Evolutionary conservation across 2,329 filamentous ascomycete genomes (phyloP), one percentile per base, ranked within the genome.

Genomic region (Apiospora malaysiana): DNA sequence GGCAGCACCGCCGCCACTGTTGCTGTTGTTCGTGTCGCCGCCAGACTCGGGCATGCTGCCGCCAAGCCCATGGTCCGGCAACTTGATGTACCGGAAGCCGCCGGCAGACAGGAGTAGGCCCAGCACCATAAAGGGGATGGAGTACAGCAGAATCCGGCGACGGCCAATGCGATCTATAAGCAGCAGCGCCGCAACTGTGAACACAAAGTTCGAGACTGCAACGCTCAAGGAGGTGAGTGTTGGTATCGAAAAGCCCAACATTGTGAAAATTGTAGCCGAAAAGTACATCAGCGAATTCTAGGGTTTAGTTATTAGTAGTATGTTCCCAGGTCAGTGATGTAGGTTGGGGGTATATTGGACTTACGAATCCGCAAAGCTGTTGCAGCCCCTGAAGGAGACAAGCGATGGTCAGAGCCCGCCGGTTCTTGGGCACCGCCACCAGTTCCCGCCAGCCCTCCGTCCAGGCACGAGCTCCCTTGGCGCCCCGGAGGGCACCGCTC

Each of bases 261-360:
- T 86, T 2, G 89, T 87, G 78, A 95, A 95, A 42, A 95, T 94
- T 9, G 93, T 94, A 4, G 92, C 93, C 0, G 93, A 94, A 79
- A 94, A 97, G 81, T 97, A 97, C 94, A 97, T 97, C 42, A 97
- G 85, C 14, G 93, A 94, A 82, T 97, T 97, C 56, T 63, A 37
- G 88, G 88, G 91, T 74, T 9, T 12, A 1, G 27, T 3, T 59
- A 8, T 14, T 63, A 59, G 75, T 74, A 69, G 68, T 65, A 40
- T 18, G 18, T n/a, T 40, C 32, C 32, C 21, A 6, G 2, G 21
- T 4, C 8, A 47, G 45, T n/a, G 45, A 47, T 47, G 45, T 9
- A 47, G 32, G 27, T 16, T 51, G 10, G n/a, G 10, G 16, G 8
- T 45, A 45, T 45, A 42, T 47, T 25, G 8, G 1, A 63, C 56